These are phyloP conservation scores for Micractinium sp. DNA, from an alignment of 139 green algal species.

Conservation along the genomic window DNA sequence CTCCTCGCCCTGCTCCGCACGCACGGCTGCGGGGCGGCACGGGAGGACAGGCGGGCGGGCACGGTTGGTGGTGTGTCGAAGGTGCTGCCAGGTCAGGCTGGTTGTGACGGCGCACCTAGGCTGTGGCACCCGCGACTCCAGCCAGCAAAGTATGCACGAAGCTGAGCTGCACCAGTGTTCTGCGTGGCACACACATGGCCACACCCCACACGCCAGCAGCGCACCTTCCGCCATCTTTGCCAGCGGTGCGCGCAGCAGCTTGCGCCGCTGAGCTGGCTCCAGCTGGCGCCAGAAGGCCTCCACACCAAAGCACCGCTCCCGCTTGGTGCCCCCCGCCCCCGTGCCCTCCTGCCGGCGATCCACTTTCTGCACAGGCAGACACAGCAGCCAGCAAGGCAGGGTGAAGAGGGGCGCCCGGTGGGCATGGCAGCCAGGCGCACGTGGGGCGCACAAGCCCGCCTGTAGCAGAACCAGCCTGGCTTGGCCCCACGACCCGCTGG, in stretches of 20 bases:
- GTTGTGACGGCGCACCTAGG: not conserved
- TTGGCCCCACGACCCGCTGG: too few species aligned
- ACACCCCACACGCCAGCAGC: not conserved
- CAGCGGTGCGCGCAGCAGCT: conserved; percentile 30
- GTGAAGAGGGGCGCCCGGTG: too few species aligned
- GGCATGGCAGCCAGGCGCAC: too few species aligned
- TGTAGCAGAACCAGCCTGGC: not conserved
- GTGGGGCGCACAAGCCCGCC: too few species aligned
- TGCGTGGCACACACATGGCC: not conserved
- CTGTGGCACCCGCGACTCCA: not conserved
- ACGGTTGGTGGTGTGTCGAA: not conserved
- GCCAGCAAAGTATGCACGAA: not conserved
- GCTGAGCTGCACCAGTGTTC: not conserved
- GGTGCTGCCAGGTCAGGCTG: too few species aligned
- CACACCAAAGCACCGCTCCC: conserved; percentile 35
- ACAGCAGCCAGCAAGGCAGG: not conserved
- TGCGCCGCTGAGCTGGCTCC: not conserved
- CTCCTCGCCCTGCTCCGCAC: conserved; percentile 28
- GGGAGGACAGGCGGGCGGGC: not conserved
- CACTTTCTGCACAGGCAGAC: not conserved
- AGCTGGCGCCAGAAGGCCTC: conserved; percentile 41
- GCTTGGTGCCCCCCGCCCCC: conserved; percentile 15
- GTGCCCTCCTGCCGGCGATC: not conserved
- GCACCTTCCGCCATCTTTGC: conserved; percentile 35
- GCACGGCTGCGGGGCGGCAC: not conserved